These are phyloP conservation scores for Kentomonas sorsogonicus DNA, from an alignment of 208 protist genomes.

Conservation along the genomic window DNA sequence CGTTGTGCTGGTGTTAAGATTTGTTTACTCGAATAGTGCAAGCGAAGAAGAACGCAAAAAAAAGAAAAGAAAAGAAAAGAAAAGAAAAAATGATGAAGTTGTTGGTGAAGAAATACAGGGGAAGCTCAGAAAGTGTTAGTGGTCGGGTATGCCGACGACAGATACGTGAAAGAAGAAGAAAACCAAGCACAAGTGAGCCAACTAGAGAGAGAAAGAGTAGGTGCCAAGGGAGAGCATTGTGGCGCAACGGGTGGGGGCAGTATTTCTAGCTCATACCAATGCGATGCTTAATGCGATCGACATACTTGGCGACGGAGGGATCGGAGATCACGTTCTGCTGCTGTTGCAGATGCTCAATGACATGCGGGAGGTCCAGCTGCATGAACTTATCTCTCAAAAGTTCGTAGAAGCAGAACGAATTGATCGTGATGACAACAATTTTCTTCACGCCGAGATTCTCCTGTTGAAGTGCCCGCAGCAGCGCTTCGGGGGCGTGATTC, in stretches of 20 bases:
- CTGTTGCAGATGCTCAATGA: slow-evolving; percentile 52
- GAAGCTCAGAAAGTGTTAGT: neutral
- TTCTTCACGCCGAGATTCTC: slow-evolving; percentile 60
- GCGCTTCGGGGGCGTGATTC: slow-evolving; percentile 61
- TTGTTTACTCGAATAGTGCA: neutral
- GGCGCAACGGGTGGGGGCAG: neutral
- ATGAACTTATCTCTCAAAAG: slow-evolving; percentile 67
- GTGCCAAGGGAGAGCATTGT: neutral
- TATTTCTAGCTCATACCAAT: slow-evolving; percentile 7
- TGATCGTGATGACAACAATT: slow-evolving; percentile 86
- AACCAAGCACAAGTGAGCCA: too few species aligned
- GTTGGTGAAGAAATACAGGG: slow-evolving; percentile 11
- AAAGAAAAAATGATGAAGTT: slow-evolving; percentile 5
- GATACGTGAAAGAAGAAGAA: too few species aligned
- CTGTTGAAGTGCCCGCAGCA: slow-evolving; percentile 73
- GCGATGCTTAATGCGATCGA: slow-evolving; percentile 37
- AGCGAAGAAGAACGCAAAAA: slow-evolving; percentile 15
- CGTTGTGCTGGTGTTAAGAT: too few species aligned
- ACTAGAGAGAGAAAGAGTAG: slow-evolving; percentile 9
- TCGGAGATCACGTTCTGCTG: slow-evolving; percentile 30
- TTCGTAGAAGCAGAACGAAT: slow-evolving; percentile 86
- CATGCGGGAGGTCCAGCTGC: slow-evolving; percentile 34
- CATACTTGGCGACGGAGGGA: slow-evolving; percentile 72
- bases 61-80: slow-evolving; percentile 13
- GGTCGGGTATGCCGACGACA: too few species aligned